A percentile compares a stretch with the other conserved stretches of the same genome.
These are phyloP conservation scores for Alternaria alternata DNA, from an alignment of 2,329 filamentous ascomycete species.

Conservation along the genomic window DNA sequence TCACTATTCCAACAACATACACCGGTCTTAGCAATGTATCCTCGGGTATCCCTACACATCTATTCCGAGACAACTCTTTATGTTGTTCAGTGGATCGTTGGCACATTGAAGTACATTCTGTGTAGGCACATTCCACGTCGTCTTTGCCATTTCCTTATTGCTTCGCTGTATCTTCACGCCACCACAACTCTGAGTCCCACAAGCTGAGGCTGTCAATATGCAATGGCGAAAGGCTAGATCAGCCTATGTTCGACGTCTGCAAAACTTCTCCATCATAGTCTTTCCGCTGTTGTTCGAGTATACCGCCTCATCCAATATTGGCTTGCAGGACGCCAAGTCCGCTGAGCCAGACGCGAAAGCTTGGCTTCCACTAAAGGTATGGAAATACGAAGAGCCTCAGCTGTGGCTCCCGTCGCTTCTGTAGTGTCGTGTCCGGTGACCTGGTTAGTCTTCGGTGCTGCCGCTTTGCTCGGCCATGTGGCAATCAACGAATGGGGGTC, in stretches of 20 bases:
- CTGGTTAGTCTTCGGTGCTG: background rate
- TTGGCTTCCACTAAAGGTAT: conserved; percentile 6
- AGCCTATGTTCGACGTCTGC: background rate
- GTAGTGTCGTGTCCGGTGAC: conserved; percentile 4
- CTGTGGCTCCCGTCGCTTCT: background rate
- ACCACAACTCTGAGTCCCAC: background rate
- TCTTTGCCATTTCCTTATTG: background rate
- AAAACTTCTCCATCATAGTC: background rate
- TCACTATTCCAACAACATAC: background rate
- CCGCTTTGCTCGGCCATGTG: background rate
- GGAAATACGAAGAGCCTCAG: conserved; percentile 9
- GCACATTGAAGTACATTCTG: background rate
- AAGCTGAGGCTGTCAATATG: background rate
- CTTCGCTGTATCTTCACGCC: background rate
- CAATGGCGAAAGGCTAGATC: background rate
- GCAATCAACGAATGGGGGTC: background rate
- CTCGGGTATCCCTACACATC: background rate
- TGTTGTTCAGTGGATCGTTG: background rate
- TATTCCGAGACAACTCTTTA: background rate
- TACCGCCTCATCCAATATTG: conserved; percentile 9
- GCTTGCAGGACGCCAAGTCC: conserved; percentile 18
- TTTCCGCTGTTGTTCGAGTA: background rate
- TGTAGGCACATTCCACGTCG: background rate
- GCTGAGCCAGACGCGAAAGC: conserved; percentile 1
- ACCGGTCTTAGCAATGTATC: background rate